A percentile compares a stretch with the other conserved stretches of the same genome.
Evolutionary conservation across 306 rosid species (phyloP).

Genomic region (Gynostemma pentaphyllum): DNA sequence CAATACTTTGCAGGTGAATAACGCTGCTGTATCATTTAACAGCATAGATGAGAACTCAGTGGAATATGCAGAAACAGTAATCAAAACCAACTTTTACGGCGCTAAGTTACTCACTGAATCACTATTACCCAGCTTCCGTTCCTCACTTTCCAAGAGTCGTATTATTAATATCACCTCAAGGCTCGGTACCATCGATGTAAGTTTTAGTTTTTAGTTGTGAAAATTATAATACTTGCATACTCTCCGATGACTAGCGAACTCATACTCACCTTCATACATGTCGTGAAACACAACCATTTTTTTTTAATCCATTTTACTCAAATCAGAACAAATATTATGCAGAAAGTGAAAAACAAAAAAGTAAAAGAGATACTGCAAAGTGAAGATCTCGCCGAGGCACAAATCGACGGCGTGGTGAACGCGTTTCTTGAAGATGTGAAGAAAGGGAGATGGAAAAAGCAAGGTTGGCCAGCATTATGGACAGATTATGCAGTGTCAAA

Average conservation of each 20-base stretch:
- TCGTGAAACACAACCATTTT: no score
- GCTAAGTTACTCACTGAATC: slow-evolving; percentile 48
- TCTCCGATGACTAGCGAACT: no score
- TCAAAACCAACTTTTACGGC: slow-evolving; percentile 64
- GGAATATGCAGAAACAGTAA: slow-evolving; percentile 52
- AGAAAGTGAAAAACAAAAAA: slow-evolving; percentile 44
- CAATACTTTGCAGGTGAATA: slow-evolving; percentile 58
- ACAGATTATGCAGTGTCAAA: slow-evolving; percentile 86
- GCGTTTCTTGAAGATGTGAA: slow-evolving; percentile 40
- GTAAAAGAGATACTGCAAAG: slow-evolving; percentile 23
- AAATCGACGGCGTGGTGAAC: slow-evolving; percentile 31
- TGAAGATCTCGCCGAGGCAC: slow-evolving; percentile 32
- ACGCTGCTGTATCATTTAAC: slow-evolving; percentile 72
- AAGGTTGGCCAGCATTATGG: slow-evolving; percentile 88
- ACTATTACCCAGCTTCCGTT: slow-evolving; percentile 54
- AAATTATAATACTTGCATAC: no score
- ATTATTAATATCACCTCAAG: slow-evolving; percentile 76
- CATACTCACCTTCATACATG: no score
- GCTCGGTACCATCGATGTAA: slow-evolving; percentile 65
- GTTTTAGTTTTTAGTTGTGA: not conserved
- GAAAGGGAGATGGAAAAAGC: slow-evolving; percentile 46
- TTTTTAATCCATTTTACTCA: no score
- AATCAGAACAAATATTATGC: no score
- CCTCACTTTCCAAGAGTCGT: slow-evolving; percentile 32
- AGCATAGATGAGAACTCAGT: slow-evolving; percentile 50